These are phyloP conservation scores for Esteya vermicola DNA, from an alignment of 2,329 filamentous ascomycete genomes.

Conservation along the genomic window DNA sequence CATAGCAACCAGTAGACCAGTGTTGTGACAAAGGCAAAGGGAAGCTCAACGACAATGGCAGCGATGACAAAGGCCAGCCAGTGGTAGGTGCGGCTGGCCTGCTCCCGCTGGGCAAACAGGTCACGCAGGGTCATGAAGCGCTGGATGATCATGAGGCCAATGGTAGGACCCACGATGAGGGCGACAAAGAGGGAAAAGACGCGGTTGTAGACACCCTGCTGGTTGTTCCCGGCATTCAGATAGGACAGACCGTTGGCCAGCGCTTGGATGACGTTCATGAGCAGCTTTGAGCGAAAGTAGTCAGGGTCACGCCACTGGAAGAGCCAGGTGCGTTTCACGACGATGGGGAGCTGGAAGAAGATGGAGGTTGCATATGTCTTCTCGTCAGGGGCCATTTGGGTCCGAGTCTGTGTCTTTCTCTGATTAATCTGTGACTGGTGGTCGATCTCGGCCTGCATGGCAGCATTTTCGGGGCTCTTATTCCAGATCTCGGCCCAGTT, in stretches of 20 bases:
- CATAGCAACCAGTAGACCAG: conserved; percentile 52
- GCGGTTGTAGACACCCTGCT: conserved; percentile 70
- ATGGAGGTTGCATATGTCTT: conserved; percentile 62
- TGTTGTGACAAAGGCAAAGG: conserved; percentile 64
- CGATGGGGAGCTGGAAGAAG: conserved; percentile 48
- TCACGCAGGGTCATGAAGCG: conserved; percentile 64
- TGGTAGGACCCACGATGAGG: conserved; percentile 63
- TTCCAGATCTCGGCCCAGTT: conserved; percentile 44
- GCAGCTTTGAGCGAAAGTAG: conserved; percentile 74
- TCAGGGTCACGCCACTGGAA: conserved; percentile 72
- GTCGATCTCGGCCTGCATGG: neutral
- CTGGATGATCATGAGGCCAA: conserved; percentile 44
- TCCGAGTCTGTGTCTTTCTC: conserved; percentile 36
- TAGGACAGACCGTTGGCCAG: conserved; percentile 77
- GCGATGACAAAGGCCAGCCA: conserved; percentile 76
- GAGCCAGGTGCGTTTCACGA: conserved; percentile 63
- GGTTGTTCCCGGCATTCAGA: conserved; percentile 52
- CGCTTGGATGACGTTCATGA: conserved; percentile 47
- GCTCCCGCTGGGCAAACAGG: conserved; percentile 71
- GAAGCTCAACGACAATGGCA: conserved; percentile 70
- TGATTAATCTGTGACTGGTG: conserved; percentile 23
- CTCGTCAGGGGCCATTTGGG: neutral
- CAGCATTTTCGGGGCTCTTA: conserved; percentile 20
- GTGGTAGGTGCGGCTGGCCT: conserved; percentile 67
- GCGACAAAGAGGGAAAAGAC: conserved; percentile 78